Conservation (phyloP, 106 monocot genomes). For the Allium sativum region DNA sequence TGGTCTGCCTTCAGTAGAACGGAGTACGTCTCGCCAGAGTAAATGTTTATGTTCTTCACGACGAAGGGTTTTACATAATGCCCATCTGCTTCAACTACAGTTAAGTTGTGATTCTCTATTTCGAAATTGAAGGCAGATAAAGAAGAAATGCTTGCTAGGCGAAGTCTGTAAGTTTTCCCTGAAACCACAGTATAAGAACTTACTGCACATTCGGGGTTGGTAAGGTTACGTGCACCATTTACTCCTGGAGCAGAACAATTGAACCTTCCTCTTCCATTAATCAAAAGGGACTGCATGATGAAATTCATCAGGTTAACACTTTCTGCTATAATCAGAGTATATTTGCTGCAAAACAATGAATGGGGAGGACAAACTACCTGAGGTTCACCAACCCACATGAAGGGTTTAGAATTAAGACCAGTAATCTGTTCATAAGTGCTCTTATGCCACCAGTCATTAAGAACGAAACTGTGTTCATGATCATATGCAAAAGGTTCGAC, state of each 20-base stretch:
- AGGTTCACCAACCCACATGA: conserved; percentile 64
- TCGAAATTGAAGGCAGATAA: conserved; percentile 34
- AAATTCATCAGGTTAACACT: too few species aligned
- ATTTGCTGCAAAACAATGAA: too few species aligned
- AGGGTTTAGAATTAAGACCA: conserved; percentile 36
- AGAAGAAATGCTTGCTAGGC: conserved; percentile 57
- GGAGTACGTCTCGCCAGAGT: conserved; percentile 95
- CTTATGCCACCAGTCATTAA: conserved; percentile 93
- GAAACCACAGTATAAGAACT: conserved; percentile 35
- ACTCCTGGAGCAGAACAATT: conserved; percentile 22
- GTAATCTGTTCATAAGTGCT: conserved; percentile 49
- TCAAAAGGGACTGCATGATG: conserved; percentile 28
- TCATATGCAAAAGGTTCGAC: conserved; percentile 64
- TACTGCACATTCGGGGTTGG: conserved; percentile 41
- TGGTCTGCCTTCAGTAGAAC: conserved; percentile 64
- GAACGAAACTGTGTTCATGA: conserved; percentile 41
- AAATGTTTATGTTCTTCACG: conserved; percentile 57
- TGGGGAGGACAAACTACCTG: conserved; percentile 18
- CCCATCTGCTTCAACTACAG: conserved; percentile 75
- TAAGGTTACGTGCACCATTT: conserved; percentile 22
- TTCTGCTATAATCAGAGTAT: too few species aligned
- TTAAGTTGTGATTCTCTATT: conserved; percentile 60
- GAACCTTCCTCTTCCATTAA: conserved; percentile 45
- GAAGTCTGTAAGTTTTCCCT: conserved; percentile 61
- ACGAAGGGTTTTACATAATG: conserved; percentile 63